Evolutionary conservation across 805 yeast species (phyloP).

Genomic region (Wickerhamiella hasegawae): DNA sequence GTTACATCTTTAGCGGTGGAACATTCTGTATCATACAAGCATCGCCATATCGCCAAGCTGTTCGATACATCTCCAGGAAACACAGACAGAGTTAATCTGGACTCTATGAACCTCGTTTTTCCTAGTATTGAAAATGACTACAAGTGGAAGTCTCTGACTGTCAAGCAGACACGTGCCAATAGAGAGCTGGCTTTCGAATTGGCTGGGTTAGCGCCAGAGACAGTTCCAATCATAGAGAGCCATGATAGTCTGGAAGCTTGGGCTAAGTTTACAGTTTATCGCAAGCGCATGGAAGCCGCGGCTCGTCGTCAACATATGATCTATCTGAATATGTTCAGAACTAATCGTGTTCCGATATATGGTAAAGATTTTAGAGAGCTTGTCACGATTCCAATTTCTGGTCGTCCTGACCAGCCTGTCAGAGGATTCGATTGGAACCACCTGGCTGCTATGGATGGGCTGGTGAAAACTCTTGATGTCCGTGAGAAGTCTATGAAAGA

Average conservation of each 20-base stretch:
- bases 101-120: constrained; percentile 46
- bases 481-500: constrained; percentile 28
- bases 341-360: constrained; percentile 48
- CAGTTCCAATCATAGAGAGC: constrained; percentile 17
- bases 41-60: constrained; percentile 14
- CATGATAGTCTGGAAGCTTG: constrained; percentile 29
- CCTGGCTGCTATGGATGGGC: constrained; percentile 5
- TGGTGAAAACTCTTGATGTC: constrained; percentile 17
- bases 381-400: constrained; percentile 18
- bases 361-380: constrained; percentile 41
- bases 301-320: constrained; percentile 37
- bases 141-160: constrained; percentile 6
- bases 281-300: constrained; percentile 35
- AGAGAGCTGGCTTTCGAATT: constrained; percentile 3
- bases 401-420: neutral
- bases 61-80: neutral
- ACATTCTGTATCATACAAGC: constrained; percentile 40
- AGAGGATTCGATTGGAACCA: constrained; percentile 5
- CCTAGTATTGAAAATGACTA: constrained; percentile 28
- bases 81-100: constrained; percentile 27
- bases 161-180: constrained; percentile 4
- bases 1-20: constrained; percentile 75
- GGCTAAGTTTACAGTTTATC: constrained; percentile 38
- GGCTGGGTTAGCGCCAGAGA: constrained; percentile 6
- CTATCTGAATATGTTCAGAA: constrained; percentile 51